Conservation (phyloP, 192 early-diverging fungal species). For the Chytriomyces sp. region DNA sequence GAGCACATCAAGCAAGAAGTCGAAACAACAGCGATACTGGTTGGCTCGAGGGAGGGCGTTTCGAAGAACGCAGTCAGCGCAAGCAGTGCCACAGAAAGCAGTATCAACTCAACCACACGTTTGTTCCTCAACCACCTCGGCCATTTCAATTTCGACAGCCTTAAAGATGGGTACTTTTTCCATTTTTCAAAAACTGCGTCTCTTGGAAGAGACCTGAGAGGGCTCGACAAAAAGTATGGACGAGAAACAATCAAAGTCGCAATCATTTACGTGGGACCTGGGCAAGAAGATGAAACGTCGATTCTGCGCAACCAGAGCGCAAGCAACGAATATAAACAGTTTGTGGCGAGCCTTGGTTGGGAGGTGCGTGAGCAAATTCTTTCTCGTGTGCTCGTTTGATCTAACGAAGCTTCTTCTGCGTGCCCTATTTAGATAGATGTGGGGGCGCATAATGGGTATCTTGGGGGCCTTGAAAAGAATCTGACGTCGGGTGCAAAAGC, state of each 20-base stretch:
- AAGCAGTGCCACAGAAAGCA: too few species aligned
- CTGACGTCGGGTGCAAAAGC: constrained; percentile 75
- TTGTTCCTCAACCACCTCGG: constrained; percentile 80
- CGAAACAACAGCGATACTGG: background rate
- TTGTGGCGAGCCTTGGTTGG: constrained; percentile 93
- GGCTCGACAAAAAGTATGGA: constrained; percentile 80
- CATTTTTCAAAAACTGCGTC: constrained; percentile 70
- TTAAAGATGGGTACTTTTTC: constrained; percentile 72
- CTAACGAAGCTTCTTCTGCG: background rate
- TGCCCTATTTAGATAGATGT: constrained; percentile 66
- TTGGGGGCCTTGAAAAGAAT: constrained; percentile 85
- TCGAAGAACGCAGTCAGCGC: constrained; percentile 52
- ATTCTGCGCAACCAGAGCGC: constrained; percentile 80
- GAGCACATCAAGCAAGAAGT: constrained; percentile 10
- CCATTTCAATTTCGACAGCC: constrained; percentile 71
- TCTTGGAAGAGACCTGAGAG: constrained; percentile 74
- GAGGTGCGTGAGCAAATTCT: constrained; percentile 50
- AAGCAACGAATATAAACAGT: constrained; percentile 79
- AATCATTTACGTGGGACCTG: constrained; percentile 86
- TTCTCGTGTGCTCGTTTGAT: background rate
- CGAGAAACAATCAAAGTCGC: constrained; percentile 90
- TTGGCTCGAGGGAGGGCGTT: constrained; percentile 26
- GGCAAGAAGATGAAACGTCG: constrained; percentile 86
- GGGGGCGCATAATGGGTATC: constrained; percentile 80
- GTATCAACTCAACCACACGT: constrained; percentile 29